phyloP scores from a whole-genome alignment of 805 yeast species.

The Teunomyces gatunensis region DNA sequence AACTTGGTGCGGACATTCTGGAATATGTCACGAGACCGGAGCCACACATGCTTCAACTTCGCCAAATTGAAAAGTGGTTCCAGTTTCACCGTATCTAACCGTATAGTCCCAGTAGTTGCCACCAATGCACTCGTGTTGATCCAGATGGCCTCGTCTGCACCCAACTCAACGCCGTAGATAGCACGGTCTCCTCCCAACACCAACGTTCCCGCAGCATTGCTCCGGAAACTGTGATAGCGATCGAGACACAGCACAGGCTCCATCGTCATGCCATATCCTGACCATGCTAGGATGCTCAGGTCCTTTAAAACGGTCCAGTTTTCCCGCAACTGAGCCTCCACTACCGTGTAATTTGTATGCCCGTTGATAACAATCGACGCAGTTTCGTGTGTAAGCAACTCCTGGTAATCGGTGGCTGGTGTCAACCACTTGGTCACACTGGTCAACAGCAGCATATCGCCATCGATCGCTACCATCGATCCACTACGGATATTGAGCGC shows the following conservation, averaged over 20 bases:
- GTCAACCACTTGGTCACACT: slow-evolving; percentile 11
- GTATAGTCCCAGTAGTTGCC: slow-evolving; percentile 20
- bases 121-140: slow-evolving; percentile 40
- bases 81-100: not conserved
- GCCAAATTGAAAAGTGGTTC: not conserved
- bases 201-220: slow-evolving; percentile 38
- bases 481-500: slow-evolving; percentile 36
- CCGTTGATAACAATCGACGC: slow-evolving; percentile 36
- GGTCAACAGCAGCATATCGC: slow-evolving; percentile 30
- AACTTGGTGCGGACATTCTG: not conserved
- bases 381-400: slow-evolving; percentile 28
- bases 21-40: not conserved
- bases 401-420: slow-evolving; percentile 23
- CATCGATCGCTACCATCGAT: slow-evolving; percentile 44
- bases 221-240: slow-evolving; percentile 24
- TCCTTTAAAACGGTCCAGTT: slow-evolving; percentile 43
- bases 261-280: slow-evolving; percentile 37
- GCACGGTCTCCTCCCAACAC: slow-evolving; percentile 41
- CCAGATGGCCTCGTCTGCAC: slow-evolving; percentile 34
- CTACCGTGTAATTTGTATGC: slow-evolving; percentile 32
- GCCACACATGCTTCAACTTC: not conserved
- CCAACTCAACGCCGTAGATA: slow-evolving; percentile 33
- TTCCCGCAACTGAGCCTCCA: slow-evolving; percentile 32
- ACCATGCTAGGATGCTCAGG: slow-evolving; percentile 45
- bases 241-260: slow-evolving; percentile 13